Evolutionary conservation across 208 protist species (phyloP), one percentile per base, ranked within the genome.

Genomic region (Tritrichomonas foetus): DNA sequence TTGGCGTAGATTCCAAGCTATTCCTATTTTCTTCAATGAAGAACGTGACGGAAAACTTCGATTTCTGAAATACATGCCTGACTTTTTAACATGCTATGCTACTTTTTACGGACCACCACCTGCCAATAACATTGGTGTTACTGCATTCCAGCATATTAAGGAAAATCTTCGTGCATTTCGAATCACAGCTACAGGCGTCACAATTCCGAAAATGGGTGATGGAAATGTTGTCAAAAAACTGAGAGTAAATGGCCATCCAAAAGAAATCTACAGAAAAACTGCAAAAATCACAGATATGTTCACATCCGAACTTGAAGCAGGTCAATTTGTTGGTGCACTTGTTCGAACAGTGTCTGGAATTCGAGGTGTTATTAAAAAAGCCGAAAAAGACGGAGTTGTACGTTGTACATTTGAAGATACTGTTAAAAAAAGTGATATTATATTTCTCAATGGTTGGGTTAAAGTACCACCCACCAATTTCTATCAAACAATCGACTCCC

Each of bases 381-480:
- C 98, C 47, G 57, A 95, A 5, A 72, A 89, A n/a, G 72, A 95
- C n/a, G 98, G 98, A 53, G 94, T 97, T 44, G 98, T 99, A 94
- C 97, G 99, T 41, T 98, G 98, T 9, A 99, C 98, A 25, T 99
- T 99, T 94, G 99, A 99, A 97, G 99, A 99, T 95, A 99, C 99
- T 95, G 95, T 99, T n/a, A 96, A 99, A 36, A 97, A 96, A 53
- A 97, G 97, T 82, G 99, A 99, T 95, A 99, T 99, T 94, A 97
- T 99, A 9, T 99, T 99, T 94, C 97, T 99, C 33, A 96, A 98
- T n/a, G 96, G 98, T 27, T 99, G 99, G 98, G 98, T 98, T 61
- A 96, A 97, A 0, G 97, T 99, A 0, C 94, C 97, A 50, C 97
- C 98, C 41, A 96, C 96, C 20, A 96, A 97, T 89, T 99, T 99